Base-by-base conservation (phyloP, 75 land plant genomes). In the Azolla pinnata region DNA sequence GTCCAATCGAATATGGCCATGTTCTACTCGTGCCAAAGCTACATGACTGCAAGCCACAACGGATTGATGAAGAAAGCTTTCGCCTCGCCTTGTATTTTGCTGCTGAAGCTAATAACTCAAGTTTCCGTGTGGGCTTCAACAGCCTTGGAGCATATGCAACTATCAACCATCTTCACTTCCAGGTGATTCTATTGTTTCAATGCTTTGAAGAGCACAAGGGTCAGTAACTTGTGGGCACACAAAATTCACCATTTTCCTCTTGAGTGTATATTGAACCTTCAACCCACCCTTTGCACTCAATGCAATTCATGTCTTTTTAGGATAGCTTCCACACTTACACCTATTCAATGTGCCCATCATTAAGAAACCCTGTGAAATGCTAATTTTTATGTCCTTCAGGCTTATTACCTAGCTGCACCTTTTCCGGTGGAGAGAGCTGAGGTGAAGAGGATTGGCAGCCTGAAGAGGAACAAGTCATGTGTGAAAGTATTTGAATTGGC, bases 121-220 rank as follows among this genome's bases (percentile, higher is more conserved):
- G 63, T 67, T 92, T 92, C 52, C 69, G 97, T 9, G 35, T 92
- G 67, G 95, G 95, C 27, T 92, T 84, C 78, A 92, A 92, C 62
- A 92, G 97, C 74, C 71, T 92, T 60, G 97, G 97, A 47, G 97
- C 91, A 21, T 92, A 88, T 79, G 97, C 97, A 54, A 92, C 97
- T 50, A 92, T 92, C 74, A 92, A 92, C 49, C 97, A 92, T 59
- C 85, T 90, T 29, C 97, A 90, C 65, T 90, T 90, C 65, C 97
- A 90, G 90, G 96, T 90, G 29, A n/a, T n/a, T n/a, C n/a, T n/a
- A n/a, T n/a, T n/a, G n/a, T n/a, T n/a, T n/a, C n/a, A n/a, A n/a
- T n/a, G n/a, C n/a, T n/a, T n/a, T n/a, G n/a, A n/a, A n/a, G n/a
- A n/a, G n/a, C n/a, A n/a, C n/a, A n/a, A n/a, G n/a, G n/a, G n/a